These are phyloP conservation scores for Hippophae rhamnoides DNA, from an alignment of 306 rosid species.

Conservation along the genomic window DNA sequence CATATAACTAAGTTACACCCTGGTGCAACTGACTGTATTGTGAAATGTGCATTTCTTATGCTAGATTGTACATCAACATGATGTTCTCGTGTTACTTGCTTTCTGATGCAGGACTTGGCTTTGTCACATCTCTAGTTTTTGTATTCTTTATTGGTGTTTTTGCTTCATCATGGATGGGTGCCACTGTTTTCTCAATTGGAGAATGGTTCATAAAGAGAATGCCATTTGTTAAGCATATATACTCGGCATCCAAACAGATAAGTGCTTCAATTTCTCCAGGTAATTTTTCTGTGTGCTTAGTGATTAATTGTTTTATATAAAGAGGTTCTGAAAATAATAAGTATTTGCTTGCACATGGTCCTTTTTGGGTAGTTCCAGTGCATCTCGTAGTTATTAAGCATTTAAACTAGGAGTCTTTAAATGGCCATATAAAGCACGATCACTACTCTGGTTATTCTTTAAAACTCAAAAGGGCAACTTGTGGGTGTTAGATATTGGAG, in stretches of 20 bases:
- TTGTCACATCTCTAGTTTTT: slow-evolving; percentile 67
- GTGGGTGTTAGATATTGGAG: too few relatives aligned
- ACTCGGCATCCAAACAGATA: slow-evolving; percentile 89
- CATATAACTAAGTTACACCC: too few relatives aligned
- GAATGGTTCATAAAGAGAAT: slow-evolving; percentile 85
- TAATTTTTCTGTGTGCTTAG: slow-evolving; percentile 19
- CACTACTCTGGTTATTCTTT: too few relatives aligned
- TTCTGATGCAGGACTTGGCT: slow-evolving; percentile 81
- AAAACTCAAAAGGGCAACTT: too few relatives aligned
- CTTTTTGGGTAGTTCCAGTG: not conserved
- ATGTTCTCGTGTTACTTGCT: slow-evolving; percentile 15
- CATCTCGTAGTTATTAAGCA: not conserved
- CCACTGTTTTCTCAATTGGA: slow-evolving; percentile 73
- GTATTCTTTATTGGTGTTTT: slow-evolving; percentile 80
- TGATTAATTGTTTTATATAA: slow-evolving; percentile 9
- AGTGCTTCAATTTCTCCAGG: slow-evolving; percentile 91
- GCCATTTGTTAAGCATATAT: slow-evolving; percentile 85
- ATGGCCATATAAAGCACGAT: not conserved
- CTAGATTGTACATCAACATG: not conserved
- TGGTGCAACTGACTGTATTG: too few relatives aligned
- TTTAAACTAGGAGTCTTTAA: not conserved
- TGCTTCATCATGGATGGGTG: slow-evolving; percentile 90
- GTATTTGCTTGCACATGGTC: not conserved
- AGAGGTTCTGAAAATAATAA: slow-evolving; percentile 3
- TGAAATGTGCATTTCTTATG: too few relatives aligned